Base-by-base conservation (phyloP, 176 grass and related monocot genomes). In the Lolium multiflorum region DNA sequence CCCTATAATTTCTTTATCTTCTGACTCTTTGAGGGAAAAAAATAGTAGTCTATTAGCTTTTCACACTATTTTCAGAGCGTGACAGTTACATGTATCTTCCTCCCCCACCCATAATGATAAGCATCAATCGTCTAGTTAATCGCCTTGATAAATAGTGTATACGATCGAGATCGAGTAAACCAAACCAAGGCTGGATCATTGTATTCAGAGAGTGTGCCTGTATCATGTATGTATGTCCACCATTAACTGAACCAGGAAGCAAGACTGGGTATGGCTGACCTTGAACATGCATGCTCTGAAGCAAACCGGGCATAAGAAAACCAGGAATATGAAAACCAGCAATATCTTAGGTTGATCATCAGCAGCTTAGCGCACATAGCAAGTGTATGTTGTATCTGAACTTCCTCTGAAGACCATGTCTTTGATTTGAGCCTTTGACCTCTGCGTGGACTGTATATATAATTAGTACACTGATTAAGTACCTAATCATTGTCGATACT, bases 401-500 rank as follows among this genome's bases (percentile, higher is more conserved):
- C 72, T 75, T 75, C 13, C 72, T 52, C 14, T 31, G 3, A 75
- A 31, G 72, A 75, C 72, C 72, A 1, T 52, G 72, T 75, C 72
- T 75, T 52, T 50, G 25, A 18, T 75, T 31, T 70, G 15, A 12
- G 47, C 21, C 72, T 52, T 75, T 74, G 71, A 74, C 71, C 21
- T 25, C 44, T 15, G 71, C 44, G 44, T 50, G 44, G 71, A 74
- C 71, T 5, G 71, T 50, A 50, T 74, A 74, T 49, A 74, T 46
- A 74, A 74, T 50, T 74, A 74, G 71, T 26, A 50, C 71, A 74
- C 71, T 74, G 71, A 50, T 74, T 74, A 74, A 8, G 71, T 50
- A 51, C 22, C 12, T 26, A 75, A 49, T 35, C 63, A 48, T 50
- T 26, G 21, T 44, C 1, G 20, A 48, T 49, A 48, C n/a, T 24